Base-by-base conservation (phyloP, 2,329 filamentous ascomycete species). In the Cladosporium sp. region DNA sequence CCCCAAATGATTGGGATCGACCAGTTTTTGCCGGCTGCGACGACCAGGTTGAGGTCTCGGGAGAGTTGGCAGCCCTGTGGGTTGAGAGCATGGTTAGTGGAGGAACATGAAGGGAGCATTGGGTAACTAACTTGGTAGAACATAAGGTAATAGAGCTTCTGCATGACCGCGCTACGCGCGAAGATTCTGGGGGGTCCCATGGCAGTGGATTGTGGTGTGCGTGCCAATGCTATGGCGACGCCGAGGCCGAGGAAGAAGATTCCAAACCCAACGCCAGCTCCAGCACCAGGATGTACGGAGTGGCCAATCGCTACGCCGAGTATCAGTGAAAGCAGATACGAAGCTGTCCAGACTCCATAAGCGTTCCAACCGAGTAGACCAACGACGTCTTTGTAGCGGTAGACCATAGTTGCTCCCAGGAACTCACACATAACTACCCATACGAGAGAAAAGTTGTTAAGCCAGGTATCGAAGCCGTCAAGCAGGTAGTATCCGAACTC, bases 401-500 rank as follows among this genome's bases (percentile, higher is more conserved):
- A 82, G 1, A 81, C 73, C 1, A 74, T 81, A 0, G 78, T 84
- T 0, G 80, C 75, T 35, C 76, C 75, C 56, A 81, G 73, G 62
- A 81, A 73, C 70, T 84, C 70, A 58, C 78, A 65, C 73, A 80
- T 76, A 57, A 84, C 75, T 54, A 83, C 77, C 65, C 84, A 80
- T 52, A 83, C 75, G 28, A 84, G 64, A 9, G 76, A 73, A 10
- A 82, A 73, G 61, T 83, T 80, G 66, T 82, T 84, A 59, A 80
- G 75, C 79, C 80, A 83, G 2, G 75, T 71, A 55, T 84, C 82
- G 12, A 84, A 75, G 0, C 79, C 81, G 19, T 78, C 75, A 2
- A 84, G 73, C 0, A 83, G 73, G 58, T 81, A 78, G 64, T 79
- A 83, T 3, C 81, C 82, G 40, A 83, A 83, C 53, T 83, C 74